A percentile compares a stretch with the other conserved stretches of the same genome.
These are phyloP conservation scores for Chiua sp. DNA, from an alignment of 1,284 basidiomycete species.

Conservation along the genomic window DNA sequence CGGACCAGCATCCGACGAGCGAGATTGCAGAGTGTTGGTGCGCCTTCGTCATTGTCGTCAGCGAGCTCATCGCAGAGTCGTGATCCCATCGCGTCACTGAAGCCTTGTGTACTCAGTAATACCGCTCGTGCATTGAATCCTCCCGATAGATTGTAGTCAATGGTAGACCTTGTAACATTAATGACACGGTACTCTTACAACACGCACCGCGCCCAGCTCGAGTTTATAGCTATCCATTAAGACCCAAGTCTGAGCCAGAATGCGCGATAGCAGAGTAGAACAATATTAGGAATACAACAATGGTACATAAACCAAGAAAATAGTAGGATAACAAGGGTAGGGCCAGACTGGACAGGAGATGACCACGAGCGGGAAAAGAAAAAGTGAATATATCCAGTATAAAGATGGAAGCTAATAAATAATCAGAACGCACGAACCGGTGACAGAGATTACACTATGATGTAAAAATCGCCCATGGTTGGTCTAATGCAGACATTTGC, in stretches of 20 bases:
- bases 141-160: slow-evolving; percentile 25
- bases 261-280: slow-evolving; percentile 41
- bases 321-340: slow-evolving; percentile 39
- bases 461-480: slow-evolving; percentile 73
- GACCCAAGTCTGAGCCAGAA: slow-evolving; percentile 44
- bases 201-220: slow-evolving; percentile 17
- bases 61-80: slow-evolving; percentile 20
- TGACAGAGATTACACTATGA: slow-evolving; percentile 49
- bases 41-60: slow-evolving; percentile 33
- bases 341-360: slow-evolving; percentile 6
- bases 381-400: slow-evolving; percentile 42
- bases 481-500: slow-evolving; percentile 64
- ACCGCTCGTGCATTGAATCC: slow-evolving; percentile 37
- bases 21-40: slow-evolving; percentile 45
- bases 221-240: slow-evolving; percentile 37
- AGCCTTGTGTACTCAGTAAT: slow-evolving; percentile 63
- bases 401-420: slow-evolving; percentile 45
- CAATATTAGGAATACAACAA: slow-evolving; percentile 45
- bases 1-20: slow-evolving; percentile 53
- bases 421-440: slow-evolving; percentile 28
- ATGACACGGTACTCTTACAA: slow-evolving; percentile 17
- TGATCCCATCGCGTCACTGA: slow-evolving; percentile 49
- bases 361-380: slow-evolving; percentile 15
- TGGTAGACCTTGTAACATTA: slow-evolving; percentile 1
- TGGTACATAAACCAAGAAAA: slow-evolving; percentile 43